Base-by-base conservation (phyloP, 768 basidiomycete species). In the Trametes sanguinea region DNA sequence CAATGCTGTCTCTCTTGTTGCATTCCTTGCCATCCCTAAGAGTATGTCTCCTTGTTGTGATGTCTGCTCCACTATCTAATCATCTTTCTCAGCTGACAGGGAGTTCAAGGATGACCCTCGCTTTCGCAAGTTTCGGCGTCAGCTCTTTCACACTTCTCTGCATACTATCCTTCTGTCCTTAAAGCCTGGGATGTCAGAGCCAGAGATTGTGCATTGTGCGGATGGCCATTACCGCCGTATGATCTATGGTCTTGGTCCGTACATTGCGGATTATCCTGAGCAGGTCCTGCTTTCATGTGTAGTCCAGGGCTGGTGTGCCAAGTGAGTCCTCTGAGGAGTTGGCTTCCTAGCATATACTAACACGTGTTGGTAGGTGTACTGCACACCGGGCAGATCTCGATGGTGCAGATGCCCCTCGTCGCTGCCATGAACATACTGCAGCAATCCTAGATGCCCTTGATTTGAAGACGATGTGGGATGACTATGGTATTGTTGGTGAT, bases 261-360 rank as follows among this genome's bases (percentile, higher is more conserved):
- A 70, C 51, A 76, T 76, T 52, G 73, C 73, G 0, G 72, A 75
- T 55, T 75, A 75, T 51, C 72, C 71, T 6, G 74, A 75, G 51
- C 74, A 75, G 47, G 69, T 68, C 0, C 44, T 67, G 8, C 51
- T 72, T 0, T 65, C 69, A 11, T 51, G 57, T 13, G 57, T 65
- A 37, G 65, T 70, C 4, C 65, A 68, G 42, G 58, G 65, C 0
- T 71, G 69, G 69, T 71, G 69, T 44, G 33, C 63, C n/a, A 64
- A 33, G 68, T 67, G 44, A 27, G 68, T 63, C 22, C 16, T 16
- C 53, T 42, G 17, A 27, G 32, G 30, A 16, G 3, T 45, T 52
- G 33, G 5, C 27, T 4, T 40, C n/a, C n/a, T n/a, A n/a, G 11
- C n/a, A 29, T 14, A 13, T 17, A 4, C 42, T 16, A 16, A 45